Evolutionary conservation across 2,329 filamentous ascomycete species (phyloP).

Genomic region (Fusarium multiceps): DNA sequence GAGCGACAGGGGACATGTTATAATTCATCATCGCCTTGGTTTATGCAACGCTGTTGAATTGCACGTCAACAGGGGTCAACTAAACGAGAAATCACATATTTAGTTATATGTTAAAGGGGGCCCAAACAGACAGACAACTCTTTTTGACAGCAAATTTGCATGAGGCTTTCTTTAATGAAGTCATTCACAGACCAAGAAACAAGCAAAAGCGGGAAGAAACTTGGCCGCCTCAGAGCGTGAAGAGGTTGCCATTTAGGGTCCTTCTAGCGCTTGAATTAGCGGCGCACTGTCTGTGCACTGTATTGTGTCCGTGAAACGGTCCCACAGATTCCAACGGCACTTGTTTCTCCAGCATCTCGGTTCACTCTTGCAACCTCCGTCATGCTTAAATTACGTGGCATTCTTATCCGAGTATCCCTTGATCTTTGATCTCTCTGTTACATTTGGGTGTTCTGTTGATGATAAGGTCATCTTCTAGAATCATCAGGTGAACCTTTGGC

Average conservation of each 20-base stretch:
- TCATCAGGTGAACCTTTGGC: background rate
- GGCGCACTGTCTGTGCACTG: constrained; percentile 38
- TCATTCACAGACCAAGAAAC: constrained; percentile 11
- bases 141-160: background rate
- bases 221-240: constrained; percentile 13
- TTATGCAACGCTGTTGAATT: constrained; percentile 9
- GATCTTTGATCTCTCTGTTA: background rate
- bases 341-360: constrained; percentile 44
- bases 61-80: constrained; percentile 5
- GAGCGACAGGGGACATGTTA: constrained; percentile 23
- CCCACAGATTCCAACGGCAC: constrained; percentile 38
- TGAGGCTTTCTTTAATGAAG: constrained; percentile 15
- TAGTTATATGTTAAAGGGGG: constrained; percentile 2
- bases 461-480: background rate
- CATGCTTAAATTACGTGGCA: constrained; percentile 36
- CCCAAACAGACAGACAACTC: background rate
- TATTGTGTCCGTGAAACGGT: constrained; percentile 27
- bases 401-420: constrained; percentile 32
- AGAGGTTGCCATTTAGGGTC: constrained; percentile 18
- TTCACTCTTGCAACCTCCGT: constrained; percentile 30
- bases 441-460: background rate
- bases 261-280: constrained; percentile 24
- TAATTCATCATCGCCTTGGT: constrained; percentile 20
- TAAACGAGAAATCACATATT: background rate
- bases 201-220: constrained; percentile 14